Evolutionary conservation across 805 yeast species (phyloP).

Genomic region (Hanseniaspora lindneri): DNA sequence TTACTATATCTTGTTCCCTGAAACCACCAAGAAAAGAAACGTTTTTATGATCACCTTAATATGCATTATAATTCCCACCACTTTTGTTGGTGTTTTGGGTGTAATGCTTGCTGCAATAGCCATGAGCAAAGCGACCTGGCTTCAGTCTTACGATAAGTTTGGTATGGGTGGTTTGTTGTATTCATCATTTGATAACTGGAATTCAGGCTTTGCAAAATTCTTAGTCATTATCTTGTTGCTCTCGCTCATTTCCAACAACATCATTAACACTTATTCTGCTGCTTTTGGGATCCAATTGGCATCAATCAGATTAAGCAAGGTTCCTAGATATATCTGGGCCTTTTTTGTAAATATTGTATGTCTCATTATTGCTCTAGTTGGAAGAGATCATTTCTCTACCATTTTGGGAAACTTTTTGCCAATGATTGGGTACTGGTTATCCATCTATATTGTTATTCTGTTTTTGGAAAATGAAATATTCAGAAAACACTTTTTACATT

Average conservation of each 20-base stretch:
- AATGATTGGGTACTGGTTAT: slow-evolving; percentile 85
- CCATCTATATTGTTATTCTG: slow-evolving; percentile 62
- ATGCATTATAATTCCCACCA: slow-evolving; percentile 58
- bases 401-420: slow-evolving; percentile 75
- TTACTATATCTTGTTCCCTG: slow-evolving; percentile 73
- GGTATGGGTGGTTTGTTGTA: slow-evolving; percentile 71
- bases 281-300: slow-evolving; percentile 66
- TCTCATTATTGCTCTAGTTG: slow-evolving; percentile 61
- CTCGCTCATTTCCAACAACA: slow-evolving; percentile 70
- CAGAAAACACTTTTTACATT: slow-evolving; percentile 37
- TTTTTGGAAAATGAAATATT: slow-evolving; percentile 64
- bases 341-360: slow-evolving; percentile 50
- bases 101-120: slow-evolving; percentile 60
- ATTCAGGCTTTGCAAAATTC: slow-evolving; percentile 65
- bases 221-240: slow-evolving; percentile 56
- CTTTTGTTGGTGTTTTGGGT: slow-evolving; percentile 66
- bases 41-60: slow-evolving; percentile 52
- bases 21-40: slow-evolving; percentile 43
- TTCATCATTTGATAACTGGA: slow-evolving; percentile 58
- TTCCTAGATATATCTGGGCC: slow-evolving; percentile 74
- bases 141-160: slow-evolving; percentile 38
- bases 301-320: slow-evolving; percentile 40
- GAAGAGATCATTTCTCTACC: slow-evolving; percentile 57
- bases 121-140: slow-evolving; percentile 44
- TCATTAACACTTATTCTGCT: slow-evolving; percentile 68